A percentile compares a stretch with the other conserved stretches of the same genome.
Conservation (phyloP, 192 early-diverging fungal genomes). For the Spizellomyces punctatus region DNA sequence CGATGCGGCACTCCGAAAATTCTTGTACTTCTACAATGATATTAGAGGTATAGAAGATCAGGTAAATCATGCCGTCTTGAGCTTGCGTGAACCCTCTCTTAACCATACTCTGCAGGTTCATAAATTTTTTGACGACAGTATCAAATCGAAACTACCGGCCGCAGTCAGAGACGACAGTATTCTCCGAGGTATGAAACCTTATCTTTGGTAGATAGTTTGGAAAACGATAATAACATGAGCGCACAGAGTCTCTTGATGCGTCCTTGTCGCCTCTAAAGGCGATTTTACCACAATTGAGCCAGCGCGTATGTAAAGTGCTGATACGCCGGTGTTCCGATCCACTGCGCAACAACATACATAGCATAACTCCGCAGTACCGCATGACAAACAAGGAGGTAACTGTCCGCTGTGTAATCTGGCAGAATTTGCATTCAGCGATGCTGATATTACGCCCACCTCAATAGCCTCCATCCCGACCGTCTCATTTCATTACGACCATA, state of each 20-base stretch:
- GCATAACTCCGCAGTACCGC: constrained; percentile 34
- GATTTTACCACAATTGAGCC: constrained; percentile 8
- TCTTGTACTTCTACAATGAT: constrained; percentile 37
- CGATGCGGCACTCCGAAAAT: constrained; percentile 6
- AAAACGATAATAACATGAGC: too few relatives aligned
- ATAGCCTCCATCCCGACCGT: constrained; percentile 25
- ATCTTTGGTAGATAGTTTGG: too few relatives aligned
- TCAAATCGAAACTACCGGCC: constrained; percentile 11
- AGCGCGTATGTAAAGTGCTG: constrained; percentile 21
- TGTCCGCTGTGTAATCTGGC: background rate
- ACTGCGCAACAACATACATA: constrained; percentile 19
- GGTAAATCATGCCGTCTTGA: constrained; percentile 6
- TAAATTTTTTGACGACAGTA: background rate
- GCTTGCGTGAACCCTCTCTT: too few relatives aligned
- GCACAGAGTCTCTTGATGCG: constrained; percentile 3
- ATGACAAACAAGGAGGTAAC: constrained; percentile 35
- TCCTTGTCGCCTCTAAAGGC: constrained; percentile 9
- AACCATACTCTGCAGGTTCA: too few relatives aligned
- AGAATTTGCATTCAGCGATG: too few relatives aligned
- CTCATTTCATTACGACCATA: constrained; percentile 32
- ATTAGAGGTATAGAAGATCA: constrained; percentile 5
- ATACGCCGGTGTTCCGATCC: constrained; percentile 30
- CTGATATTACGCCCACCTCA: too few relatives aligned
- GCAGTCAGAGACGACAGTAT: background rate
- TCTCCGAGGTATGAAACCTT: too few relatives aligned